Percentiles rank a stretch among this genome's conserved stretches.
These are phyloP conservation scores for Mycena galopus DNA, from an alignment of 768 basidiomycete species.

Conservation along the genomic window DNA sequence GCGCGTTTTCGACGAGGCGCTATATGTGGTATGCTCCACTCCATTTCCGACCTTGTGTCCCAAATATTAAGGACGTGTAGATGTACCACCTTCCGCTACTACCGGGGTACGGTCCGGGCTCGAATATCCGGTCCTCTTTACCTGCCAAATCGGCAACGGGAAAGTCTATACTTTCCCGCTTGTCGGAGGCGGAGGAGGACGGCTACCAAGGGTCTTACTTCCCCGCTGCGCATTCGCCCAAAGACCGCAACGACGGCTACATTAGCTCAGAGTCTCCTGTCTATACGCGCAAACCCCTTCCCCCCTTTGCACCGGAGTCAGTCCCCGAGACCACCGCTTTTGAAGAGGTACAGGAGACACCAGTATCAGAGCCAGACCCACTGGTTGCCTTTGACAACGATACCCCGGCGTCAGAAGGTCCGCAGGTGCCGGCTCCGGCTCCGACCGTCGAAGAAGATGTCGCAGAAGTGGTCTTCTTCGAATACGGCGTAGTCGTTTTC, in stretches of 20 bases:
- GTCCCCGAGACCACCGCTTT: constrained; percentile 28
- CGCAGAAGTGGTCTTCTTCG: constrained; percentile 84
- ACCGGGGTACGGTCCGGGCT: constrained; percentile 89
- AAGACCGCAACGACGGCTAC: constrained; percentile 68
- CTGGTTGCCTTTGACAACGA: background rate
- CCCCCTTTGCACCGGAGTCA: constrained; percentile 8
- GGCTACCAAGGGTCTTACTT: constrained; percentile 94
- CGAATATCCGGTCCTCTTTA: constrained; percentile 88
- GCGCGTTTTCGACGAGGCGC: constrained; percentile 91
- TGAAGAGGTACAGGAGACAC: constrained; percentile 29
- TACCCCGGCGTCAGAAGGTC: constrained; percentile 17
- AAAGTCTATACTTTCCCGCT: constrained; percentile 72
- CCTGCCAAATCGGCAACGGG: constrained; percentile 64
- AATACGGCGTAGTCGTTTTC: constrained; percentile 90
- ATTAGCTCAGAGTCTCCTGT: constrained; percentile 65
- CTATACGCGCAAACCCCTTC: constrained; percentile 45
- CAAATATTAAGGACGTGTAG: constrained; percentile 52
- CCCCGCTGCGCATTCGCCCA: constrained; percentile 49
- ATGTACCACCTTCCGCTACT: constrained; percentile 93
- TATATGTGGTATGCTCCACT: constrained; percentile 82
- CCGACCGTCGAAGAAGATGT: constrained; percentile 56
- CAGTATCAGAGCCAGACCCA: constrained; percentile 26
- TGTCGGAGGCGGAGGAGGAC: constrained; percentile 91
- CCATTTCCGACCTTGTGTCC: background rate
- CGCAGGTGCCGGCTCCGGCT: constrained; percentile 33